These are phyloP conservation scores for Cunninghamia lanceolata DNA, from an alignment of 75 land plant species.

Conservation along the genomic window DNA sequence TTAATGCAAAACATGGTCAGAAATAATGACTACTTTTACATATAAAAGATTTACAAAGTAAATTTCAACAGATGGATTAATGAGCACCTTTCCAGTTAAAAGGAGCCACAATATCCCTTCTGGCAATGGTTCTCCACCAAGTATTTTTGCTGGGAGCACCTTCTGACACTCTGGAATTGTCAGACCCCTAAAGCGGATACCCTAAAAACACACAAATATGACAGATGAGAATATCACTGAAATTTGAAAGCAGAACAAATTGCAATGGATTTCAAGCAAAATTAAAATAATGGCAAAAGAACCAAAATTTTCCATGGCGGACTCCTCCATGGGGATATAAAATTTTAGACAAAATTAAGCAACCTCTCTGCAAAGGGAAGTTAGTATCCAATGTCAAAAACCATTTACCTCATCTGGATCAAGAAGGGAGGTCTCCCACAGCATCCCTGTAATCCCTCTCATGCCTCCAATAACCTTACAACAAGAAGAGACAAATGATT, in stretches of 20 bases:
- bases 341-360: not conserved
- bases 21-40: not conserved
- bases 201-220: conserved; percentile 38
- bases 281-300: not conserved
- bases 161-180: conserved; percentile 98
- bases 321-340: not conserved
- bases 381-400: not conserved
- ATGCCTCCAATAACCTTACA: conserved; percentile 92
- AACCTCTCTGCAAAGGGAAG: not conserved
- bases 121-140: conserved; percentile 93
- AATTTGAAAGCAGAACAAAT: not conserved
- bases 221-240: not conserved
- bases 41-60: not conserved
- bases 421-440: conserved; percentile 96
- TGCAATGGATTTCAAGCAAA: not conserved
- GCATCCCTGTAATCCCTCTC: conserved; percentile 96
- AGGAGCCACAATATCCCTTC: conserved; percentile 98
- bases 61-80: not conserved
- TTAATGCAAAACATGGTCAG: conserved; percentile 15
- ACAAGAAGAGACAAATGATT: not conserved
- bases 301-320: not conserved
- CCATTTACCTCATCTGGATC: conserved; percentile 87
- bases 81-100: conserved; percentile 78
- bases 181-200: conserved; percentile 88
- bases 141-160: conserved; percentile 66